phyloP scores from a whole-genome alignment of 2,329 filamentous ascomycete species.

The Verticillium nonalfalfae region DNA sequence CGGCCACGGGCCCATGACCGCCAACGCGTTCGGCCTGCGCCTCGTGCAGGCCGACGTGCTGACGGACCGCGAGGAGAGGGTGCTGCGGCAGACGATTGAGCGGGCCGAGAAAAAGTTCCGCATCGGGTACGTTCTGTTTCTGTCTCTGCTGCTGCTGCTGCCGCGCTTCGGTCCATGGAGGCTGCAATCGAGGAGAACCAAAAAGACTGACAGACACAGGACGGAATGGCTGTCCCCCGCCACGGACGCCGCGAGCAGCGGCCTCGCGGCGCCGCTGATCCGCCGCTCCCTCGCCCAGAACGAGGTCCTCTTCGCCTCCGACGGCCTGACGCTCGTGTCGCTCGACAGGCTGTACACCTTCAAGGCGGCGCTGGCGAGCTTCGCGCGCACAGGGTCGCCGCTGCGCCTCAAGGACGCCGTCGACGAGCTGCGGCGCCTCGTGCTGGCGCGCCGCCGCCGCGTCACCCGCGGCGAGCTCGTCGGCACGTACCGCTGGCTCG shows the following conservation, averaged over 20 bases:
- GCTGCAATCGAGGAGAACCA: not conserved
- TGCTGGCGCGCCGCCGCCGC: slow-evolving; percentile 45
- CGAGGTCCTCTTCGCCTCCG: slow-evolving; percentile 53
- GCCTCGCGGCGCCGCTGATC: slow-evolving; percentile 45
- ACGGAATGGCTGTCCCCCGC: slow-evolving; percentile 36
- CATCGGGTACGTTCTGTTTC: slow-evolving; percentile 15
- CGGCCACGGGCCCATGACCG: slow-evolving; percentile 13
- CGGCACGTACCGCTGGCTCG: slow-evolving; percentile 52
- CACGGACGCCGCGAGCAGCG: slow-evolving; percentile 32
- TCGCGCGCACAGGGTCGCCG: slow-evolving; percentile 38
- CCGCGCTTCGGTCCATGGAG: not conserved
- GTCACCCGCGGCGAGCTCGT: slow-evolving; percentile 45
- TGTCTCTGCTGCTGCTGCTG: not conserved
- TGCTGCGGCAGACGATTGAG: slow-evolving; percentile 38
- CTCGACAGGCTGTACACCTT: slow-evolving; percentile 60
- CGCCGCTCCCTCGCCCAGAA: slow-evolving; percentile 52
- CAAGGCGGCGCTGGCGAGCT: slow-evolving; percentile 53
- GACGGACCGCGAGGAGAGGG: slow-evolving; percentile 37
- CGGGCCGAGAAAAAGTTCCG: slow-evolving; percentile 43
- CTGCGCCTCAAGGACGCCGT: slow-evolving; percentile 53
- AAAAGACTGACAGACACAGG: slow-evolving; percentile 15
- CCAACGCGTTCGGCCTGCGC: slow-evolving; percentile 37
- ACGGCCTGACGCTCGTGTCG: slow-evolving; percentile 52
- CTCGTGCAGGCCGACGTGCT: slow-evolving; percentile 43
- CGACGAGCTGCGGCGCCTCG: slow-evolving; percentile 54